Evolutionary conservation across 2,329 filamentous ascomycete genomes (phyloP).

Genomic region (Cladorrhinum sp.): DNA sequence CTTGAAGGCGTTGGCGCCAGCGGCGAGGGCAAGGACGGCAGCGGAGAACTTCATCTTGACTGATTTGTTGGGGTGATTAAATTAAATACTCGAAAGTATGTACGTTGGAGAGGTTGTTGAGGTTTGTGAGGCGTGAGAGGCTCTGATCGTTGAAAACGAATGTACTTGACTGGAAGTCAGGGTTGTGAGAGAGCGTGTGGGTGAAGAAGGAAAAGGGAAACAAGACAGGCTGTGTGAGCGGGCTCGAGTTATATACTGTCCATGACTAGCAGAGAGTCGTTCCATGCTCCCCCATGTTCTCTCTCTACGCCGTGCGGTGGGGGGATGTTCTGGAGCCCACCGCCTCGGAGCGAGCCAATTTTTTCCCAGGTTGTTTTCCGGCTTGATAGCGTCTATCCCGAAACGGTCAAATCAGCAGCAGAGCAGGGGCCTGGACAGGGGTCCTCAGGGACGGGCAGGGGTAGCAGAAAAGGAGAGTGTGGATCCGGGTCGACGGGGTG

Average conservation of each 20-base stretch:
- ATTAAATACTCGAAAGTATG: constrained; percentile 31
- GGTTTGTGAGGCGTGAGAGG: constrained; percentile 27
- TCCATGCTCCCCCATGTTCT: constrained; percentile 3
- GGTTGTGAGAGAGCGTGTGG: constrained; percentile 46
- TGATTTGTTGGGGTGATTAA: constrained; percentile 46
- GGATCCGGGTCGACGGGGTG: constrained; percentile 13
- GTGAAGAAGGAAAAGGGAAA: constrained; percentile 42
- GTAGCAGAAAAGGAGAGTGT: constrained; percentile 24
- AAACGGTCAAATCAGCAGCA: constrained; percentile 18
- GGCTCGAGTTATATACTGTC: constrained; percentile 48
- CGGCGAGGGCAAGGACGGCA: constrained; percentile 51
- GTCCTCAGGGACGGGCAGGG: constrained; percentile 10
- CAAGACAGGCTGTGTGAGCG: constrained; percentile 36
- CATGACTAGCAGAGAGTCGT: not conserved
- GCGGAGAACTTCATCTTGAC: constrained; percentile 65
- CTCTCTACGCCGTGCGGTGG: not conserved
- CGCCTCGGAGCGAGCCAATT: not conserved
- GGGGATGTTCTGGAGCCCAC: not conserved
- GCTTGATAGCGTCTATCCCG: constrained; percentile 13
- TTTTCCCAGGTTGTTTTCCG: constrained; percentile 9
- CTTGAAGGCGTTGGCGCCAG: constrained; percentile 41
- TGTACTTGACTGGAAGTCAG: constrained; percentile 59
- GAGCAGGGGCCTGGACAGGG: not conserved
- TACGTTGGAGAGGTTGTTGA: constrained; percentile 33
- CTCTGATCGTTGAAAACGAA: constrained; percentile 43